Evolutionary conservation across 495 filamentous ascomycete species (phyloP).

Genomic region (Talaromyces nanjingensis): DNA sequence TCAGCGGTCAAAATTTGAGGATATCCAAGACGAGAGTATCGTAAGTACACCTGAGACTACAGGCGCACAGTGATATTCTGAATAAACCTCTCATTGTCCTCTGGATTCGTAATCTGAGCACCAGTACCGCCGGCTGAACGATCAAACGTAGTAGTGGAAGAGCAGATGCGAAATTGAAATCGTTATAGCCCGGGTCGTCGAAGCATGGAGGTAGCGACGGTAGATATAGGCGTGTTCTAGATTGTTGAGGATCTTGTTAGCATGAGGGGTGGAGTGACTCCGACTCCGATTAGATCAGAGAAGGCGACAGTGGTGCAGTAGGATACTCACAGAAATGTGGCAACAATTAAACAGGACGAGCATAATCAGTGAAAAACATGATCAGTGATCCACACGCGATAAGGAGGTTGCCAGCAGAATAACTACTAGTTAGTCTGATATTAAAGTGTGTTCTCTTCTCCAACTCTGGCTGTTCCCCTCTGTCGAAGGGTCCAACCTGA

Average conservation of each 20-base stretch:
- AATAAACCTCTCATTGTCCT: conserved; percentile 31
- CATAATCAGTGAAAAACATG: background rate
- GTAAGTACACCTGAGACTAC: conserved; percentile 22
- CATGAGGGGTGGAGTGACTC: background rate
- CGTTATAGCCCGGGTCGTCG: background rate
- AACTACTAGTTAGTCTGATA: background rate
- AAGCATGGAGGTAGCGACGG: background rate
- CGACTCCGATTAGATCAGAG: background rate
- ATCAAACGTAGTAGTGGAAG: background rate
- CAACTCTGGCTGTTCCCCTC: background rate
- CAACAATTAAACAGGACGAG: background rate
- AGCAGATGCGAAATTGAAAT: background rate
- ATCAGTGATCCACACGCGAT: background rate
- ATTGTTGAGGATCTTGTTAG: background rate
- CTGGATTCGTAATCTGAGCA: conserved; percentile 9
- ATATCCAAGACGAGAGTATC: background rate
- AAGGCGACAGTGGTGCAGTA: background rate
- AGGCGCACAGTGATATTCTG: conserved; percentile 22
- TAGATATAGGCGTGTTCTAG: background rate
- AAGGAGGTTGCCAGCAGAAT: background rate
- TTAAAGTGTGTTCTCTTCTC: background rate
- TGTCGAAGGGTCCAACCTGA: background rate
- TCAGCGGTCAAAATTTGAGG: background rate
- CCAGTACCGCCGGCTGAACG: conserved; percentile 6
- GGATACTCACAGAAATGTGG: background rate